Base-by-base conservation (phyloP, 2,329 filamentous ascomycete species). In the Lachnellula subtilissima region DNA sequence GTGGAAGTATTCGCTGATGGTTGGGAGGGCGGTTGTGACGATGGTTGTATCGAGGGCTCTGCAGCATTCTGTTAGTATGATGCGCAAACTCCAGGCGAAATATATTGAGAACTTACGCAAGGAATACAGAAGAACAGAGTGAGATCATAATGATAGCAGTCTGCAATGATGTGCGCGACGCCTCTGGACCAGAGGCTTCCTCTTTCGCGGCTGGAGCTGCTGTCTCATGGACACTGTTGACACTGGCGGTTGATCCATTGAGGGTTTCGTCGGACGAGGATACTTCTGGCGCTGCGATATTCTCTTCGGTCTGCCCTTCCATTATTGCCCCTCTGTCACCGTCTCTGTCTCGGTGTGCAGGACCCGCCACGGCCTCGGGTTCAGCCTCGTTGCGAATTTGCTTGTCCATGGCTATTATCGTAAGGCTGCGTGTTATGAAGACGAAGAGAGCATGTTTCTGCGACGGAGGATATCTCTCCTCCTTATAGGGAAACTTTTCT, bases 1-100 rank as follows among this genome's bases (percentile, higher is more conserved):
- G 17, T 78, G 69, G 63, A 83, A 81, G 36, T 79, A 70, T 58
- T 77, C 73, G 15, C 76, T 75, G 52, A 86, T 85, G 1, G 81
- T 84, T 0, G 83, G 83, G 0, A 85, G 71, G 2, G 83, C 81
- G 3, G 83, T 85, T 0, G 83, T 81, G 52, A 86, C 75, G 60
- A 85, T 85, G 0, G 82, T 84, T 6, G 58, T 60, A 54, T 71
- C 69, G 25, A 71, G 64, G 2, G 69, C 69, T 0, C 42, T 45
- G 19, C 17, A 40, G 19, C 19, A 22, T 12, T 45, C 11, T 19
- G 42, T 45, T 23, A 45, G 42, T 45, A 45, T 19, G 11, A 8
- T 45, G 15, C 23, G 5, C 42, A 25, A 25, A 8, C 19, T 8
- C n/a, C 15, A 45, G 11, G 9, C 11, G 4, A 2, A 14, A 15